Base-by-base conservation (phyloP, 2,329 filamentous ascomycete genomes). In the Drechslerella dactyloides region DNA sequence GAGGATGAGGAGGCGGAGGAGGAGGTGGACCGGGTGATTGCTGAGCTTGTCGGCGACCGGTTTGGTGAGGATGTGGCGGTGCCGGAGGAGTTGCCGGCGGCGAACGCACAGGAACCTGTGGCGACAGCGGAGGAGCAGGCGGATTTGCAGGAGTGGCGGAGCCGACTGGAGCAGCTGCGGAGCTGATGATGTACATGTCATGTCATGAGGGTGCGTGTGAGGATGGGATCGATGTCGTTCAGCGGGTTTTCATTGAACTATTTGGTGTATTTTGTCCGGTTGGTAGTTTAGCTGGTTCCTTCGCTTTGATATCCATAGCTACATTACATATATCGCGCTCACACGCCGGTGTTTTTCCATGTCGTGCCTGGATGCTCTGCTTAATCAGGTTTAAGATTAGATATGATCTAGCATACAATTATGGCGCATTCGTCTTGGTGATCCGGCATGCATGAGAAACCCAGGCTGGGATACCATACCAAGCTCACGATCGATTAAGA, bases 111-210 rank as follows among this genome's bases (percentile, higher is more conserved):
- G 30, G 69, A 57, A 24, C 81, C 84, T 66, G 87, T 92, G 75
- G 90, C 91, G 70, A 90, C 96, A 77, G 89, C 93, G 78, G 90
- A 94, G 77, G 88, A 91, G 73, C 92, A 96, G 80, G 91, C 90
- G 53, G 91, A 94, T 82, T 86, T 97, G 82, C 89, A 92, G 77
- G 90, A 96, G 82, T 97, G 97, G 94, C 85, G 93, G 79, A 92
- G 92, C 76, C 85, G 93, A 53, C 80, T 99, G 76, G 91, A 97
- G 81, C 93, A 93, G 37, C 81, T 97, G 78, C 90, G 94, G 85
- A 97, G 92, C 80, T 96, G 80, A 84, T 57, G n/a, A 19, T 40
- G 21, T 57, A n/a, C 24, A 21, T 19, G 33, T n/a, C 21, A 24
- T 40, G 48, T 44, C 54, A 19, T 27, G 15, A 37, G 30, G 30